These are phyloP conservation scores for Dianthus caryophyllus DNA, from an alignment of 148 eudicot species.

Conservation along the genomic window DNA sequence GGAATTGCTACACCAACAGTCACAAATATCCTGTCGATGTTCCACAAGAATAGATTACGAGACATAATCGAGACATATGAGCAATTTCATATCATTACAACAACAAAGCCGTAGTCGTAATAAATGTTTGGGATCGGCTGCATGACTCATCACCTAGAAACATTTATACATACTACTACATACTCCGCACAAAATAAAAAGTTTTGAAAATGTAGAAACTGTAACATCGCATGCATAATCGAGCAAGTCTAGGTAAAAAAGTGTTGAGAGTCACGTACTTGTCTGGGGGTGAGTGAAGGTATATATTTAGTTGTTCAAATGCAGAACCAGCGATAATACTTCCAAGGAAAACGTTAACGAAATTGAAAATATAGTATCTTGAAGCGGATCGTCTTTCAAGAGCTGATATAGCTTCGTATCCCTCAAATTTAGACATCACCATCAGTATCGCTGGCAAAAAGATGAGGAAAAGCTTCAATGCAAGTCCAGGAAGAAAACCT, in stretches of 20 bases:
- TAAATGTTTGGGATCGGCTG: too few species aligned
- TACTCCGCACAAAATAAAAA: too few species aligned
- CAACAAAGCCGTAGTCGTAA: too few species aligned
- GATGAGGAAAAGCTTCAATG: conserved; percentile 85
- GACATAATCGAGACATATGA: background rate
- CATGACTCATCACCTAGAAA: too few species aligned
- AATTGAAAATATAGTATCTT: conserved; percentile 80
- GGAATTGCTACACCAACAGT: conserved; percentile 64
- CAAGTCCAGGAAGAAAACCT: conserved; percentile 90
- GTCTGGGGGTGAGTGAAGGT: conserved; percentile 44
- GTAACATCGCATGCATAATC: background rate
- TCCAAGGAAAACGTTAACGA: conserved; percentile 89
- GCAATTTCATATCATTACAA: too few species aligned
- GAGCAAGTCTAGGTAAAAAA: background rate
- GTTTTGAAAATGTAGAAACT: background rate
- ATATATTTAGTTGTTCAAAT: conserved; percentile 62
- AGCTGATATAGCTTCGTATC: conserved; percentile 55
- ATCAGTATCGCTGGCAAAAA: conserved; percentile 80
- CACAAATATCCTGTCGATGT: conserved; percentile 46
- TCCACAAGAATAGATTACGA: background rate
- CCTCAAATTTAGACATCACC: conserved; percentile 94
- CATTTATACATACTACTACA: too few species aligned
- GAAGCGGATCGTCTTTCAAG: conserved; percentile 90
- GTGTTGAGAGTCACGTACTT: conserved; percentile 51
- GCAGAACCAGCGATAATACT: conserved; percentile 80